Conservation (phyloP, 352 stramenopile species). For the Globisporangium mamillatum region DNA sequence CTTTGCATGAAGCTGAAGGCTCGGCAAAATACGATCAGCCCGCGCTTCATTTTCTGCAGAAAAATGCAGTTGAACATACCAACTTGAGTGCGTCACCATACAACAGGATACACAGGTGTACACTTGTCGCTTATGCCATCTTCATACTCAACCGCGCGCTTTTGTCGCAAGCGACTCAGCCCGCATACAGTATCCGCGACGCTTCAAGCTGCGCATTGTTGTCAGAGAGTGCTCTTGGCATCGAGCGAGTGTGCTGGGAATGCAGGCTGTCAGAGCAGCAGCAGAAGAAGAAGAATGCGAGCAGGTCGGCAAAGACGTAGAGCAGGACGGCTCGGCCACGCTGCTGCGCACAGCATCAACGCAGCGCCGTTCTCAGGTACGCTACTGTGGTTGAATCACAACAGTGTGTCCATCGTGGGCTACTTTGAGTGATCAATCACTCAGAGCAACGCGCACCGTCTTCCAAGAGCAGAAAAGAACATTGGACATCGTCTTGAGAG, state of each 20-base stretch:
- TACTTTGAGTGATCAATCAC: neutral
- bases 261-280: neutral
- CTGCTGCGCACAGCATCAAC: neutral
- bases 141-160: neutral
- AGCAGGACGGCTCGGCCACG: neutral
- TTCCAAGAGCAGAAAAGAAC: neutral
- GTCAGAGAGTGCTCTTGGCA: neutral
- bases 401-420: neutral
- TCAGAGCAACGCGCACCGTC: neutral
- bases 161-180: neutral
- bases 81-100: neutral
- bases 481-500: neutral
- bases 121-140: neutral
- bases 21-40: too few relatives aligned
- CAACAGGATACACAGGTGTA: neutral
- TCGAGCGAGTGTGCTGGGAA: neutral
- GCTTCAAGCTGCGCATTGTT: neutral
- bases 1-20: too few relatives aligned
- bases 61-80: too few relatives aligned
- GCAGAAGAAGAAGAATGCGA: neutral
- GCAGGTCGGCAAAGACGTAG: neutral
- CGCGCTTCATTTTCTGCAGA: too few relatives aligned
- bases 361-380: neutral
- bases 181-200: too few relatives aligned
- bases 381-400: too few relatives aligned